Evolutionary conservation across 805 yeast species (phyloP), one percentile per base, ranked within the genome.

Genomic region (Citeromyces nyonsensis): DNA sequence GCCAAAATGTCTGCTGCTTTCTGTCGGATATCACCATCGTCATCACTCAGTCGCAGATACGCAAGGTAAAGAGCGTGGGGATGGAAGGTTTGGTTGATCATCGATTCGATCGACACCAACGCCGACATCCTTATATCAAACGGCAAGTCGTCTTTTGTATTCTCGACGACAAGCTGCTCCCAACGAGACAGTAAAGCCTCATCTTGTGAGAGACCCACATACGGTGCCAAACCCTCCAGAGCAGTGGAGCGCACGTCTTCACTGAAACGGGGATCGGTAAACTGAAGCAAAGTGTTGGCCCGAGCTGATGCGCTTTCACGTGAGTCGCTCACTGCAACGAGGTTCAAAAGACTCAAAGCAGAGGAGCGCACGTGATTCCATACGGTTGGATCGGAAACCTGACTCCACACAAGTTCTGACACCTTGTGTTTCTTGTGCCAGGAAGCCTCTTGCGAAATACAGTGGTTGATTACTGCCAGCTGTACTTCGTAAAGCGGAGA

Each of bases 11-110:
- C 30, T 0, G 81, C 57, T 0, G 81, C 66, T 2, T 42, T 11
- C 1, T 52, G 49, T 35, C 93, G 56, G 5, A 80, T 52, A 10
- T 63, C 71, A 9, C 60, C 69, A 41, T 78, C 88, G 43, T 82
- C 94, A 49, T 83, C 94, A 33, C 53, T 52, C 15, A 76, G 45
- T 38, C 22, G 22, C 6, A 18, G 22, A 18, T 18, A 18, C 7
- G 22, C 22, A 55, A 61, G 10, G 51, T 45, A 36, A 57, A 59
- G 1, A 63, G 32, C 10, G 9, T 13, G 9, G 15, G n/a, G 14
- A 25, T 15, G 20, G 18, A 26, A 15, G 10, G 11, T 27, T 18
- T 18, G 15, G 30, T 28, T 22, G 8, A 18, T 13, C 30, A 13
- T 10, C 30, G 59, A 54, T 15, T 49, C 38, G 4, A 68, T 40